Evolutionary conservation across 1,284 basidiomycete genomes (phyloP), one percentile per base, ranked within the genome.

Genomic region (Pyrrhoderma lamaoense): DNA sequence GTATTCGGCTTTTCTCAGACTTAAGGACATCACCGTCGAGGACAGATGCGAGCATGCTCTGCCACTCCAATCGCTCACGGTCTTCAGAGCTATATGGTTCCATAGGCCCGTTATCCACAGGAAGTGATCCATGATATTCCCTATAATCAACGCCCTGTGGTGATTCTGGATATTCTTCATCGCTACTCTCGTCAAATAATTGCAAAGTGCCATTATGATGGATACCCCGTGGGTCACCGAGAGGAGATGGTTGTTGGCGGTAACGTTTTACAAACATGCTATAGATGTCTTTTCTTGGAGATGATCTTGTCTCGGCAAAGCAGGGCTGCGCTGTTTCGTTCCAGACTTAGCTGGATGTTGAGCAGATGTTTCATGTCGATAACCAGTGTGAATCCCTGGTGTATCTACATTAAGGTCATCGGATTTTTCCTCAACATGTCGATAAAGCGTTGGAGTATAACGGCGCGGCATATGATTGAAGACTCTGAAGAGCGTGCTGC

Each of bases 1-100:
- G 82, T 58, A 94, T 93, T 52, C 94, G 82, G 18, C 86, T 88
- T 68, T 92, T 95, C 70, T 97, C 94, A 1, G 89, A 87, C 64
- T 87, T 90, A 54, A 98, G 76, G 4, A 98, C 93, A 62, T 97
- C 93, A 13, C 94, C 93, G 36, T 83, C 82, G 27, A 98, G 75
- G 19, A 97, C 93, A 36, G 92, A 94, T 8, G 89, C 82, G 37
- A 97, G 78, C 84, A 96, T 89, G 36, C 86, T 87, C 66, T 94
- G 91, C 93, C 93, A 97, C 67, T 94, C 93, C 43, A 94, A 70
- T 23, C 93, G 77, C 60, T 93, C 89, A 56, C 79, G 76, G 59
- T 90, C 86, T 60, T 88, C 83, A 42, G 78, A 67, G 7, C 79
- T 82, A 38, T 76, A 73, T 35, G 83, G 80, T 56, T 81, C 75